Percentiles rank a stretch among this genome's conserved stretches.
Conservation (phyloP, 1,139 yeast genomes). For the Taphrina populina region DNA sequence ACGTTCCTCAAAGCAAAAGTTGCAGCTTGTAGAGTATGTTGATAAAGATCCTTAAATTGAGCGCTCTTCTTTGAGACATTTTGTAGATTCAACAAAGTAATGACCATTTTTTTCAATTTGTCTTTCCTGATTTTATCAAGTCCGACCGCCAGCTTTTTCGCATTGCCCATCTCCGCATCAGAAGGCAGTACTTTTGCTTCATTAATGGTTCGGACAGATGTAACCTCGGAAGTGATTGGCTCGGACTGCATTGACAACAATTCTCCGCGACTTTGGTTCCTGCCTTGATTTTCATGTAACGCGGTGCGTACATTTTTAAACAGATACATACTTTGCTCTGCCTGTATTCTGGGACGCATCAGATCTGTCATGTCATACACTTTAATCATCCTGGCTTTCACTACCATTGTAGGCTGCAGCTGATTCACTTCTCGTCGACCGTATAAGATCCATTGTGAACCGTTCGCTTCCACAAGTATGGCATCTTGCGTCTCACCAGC, state of each 20-base stretch:
- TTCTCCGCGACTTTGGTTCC: conserved; percentile 1
- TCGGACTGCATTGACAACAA: too few relatives aligned
- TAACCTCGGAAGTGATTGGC: too few relatives aligned
- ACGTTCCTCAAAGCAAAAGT: conserved; percentile 16
- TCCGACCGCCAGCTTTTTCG: neutral
- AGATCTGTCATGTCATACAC: neutral
- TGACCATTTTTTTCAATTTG: conserved; percentile 21
- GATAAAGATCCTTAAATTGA: conserved; percentile 16
- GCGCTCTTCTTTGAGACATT: conserved; percentile 7
- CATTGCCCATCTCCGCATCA: too few relatives aligned
- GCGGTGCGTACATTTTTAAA: conserved; percentile 9
- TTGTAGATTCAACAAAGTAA: conserved; percentile 12
- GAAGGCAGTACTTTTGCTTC: too few relatives aligned
- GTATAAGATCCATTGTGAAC: conserved; percentile 22
- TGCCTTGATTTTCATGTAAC: conserved; percentile 13
- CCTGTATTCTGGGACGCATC: neutral
- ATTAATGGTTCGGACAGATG: too few relatives aligned
- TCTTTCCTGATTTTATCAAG: conserved; percentile 6
- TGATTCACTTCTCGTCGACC: conserved; percentile 3
- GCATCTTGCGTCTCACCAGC: conserved; percentile 15
- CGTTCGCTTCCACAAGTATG: conserved; percentile 20
- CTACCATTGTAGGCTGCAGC: neutral
- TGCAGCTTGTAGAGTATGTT: conserved; percentile 28
- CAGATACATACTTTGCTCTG: conserved; percentile 3
- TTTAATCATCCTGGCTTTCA: neutral